Percentiles rank a stretch among this genome's conserved stretches.
Evolutionary conservation across 2,329 filamentous ascomycete genomes (phyloP).

Genomic region (Penicillium crustosum): DNA sequence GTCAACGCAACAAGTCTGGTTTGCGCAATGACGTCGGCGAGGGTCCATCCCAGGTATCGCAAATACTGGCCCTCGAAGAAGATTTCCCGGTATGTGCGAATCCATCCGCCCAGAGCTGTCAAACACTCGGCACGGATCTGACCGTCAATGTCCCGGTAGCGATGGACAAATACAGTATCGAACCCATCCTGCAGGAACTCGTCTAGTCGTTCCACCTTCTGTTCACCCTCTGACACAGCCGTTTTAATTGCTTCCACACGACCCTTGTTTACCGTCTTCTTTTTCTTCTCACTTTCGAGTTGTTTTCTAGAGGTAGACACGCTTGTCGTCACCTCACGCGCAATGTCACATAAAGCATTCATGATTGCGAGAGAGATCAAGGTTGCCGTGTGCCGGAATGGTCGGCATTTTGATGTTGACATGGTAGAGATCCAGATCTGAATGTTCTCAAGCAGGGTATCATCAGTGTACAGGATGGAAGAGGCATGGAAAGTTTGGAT

Average conservation of each 20-base stretch:
- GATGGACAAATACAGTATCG: conserved; percentile 88
- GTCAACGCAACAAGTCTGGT: conserved; percentile 84
- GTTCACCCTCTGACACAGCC: conserved; percentile 68
- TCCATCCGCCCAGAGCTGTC: conserved; percentile 84
- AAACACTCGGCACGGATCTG: conserved; percentile 87
- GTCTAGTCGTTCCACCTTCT: conserved; percentile 68
- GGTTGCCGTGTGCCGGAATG: conserved; percentile 92
- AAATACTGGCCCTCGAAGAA: conserved; percentile 91
- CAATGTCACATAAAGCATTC: conserved; percentile 72
- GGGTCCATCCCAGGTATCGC: conserved; percentile 91
- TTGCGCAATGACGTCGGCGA: conserved; percentile 74
- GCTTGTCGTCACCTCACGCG: conserved; percentile 67
- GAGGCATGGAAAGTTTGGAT: conserved; percentile 77
- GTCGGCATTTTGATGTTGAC: conserved; percentile 82
- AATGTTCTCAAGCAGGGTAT: conserved; percentile 79
- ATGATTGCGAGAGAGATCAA: conserved; percentile 78
- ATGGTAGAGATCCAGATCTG: conserved; percentile 86
- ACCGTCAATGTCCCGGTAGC: conserved; percentile 90
- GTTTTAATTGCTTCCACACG: conserved; percentile 72
- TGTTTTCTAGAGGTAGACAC: conserved; percentile 77
- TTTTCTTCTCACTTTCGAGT: conserved; percentile 73
- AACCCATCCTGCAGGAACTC: conserved; percentile 80
- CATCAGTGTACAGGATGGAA: conserved; percentile 75
- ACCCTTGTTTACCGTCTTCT: conserved; percentile 71
- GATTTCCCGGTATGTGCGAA: conserved; percentile 75